Evolutionary conservation across 1,139 yeast genomes (phyloP).

Genomic region (Saccharomyces hybrid): DNA sequence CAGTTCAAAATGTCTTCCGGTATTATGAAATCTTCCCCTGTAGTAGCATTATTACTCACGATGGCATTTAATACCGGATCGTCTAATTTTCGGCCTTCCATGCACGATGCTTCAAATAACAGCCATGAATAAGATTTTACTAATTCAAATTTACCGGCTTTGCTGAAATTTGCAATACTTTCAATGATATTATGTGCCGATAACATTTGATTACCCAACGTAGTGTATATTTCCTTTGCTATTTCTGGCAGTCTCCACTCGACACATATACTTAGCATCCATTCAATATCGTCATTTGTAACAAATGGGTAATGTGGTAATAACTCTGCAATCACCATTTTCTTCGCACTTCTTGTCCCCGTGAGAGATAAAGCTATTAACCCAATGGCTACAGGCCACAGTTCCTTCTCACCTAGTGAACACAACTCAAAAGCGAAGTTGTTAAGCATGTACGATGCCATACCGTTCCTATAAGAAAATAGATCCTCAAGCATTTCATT

Average conservation of each 20-base stretch:
- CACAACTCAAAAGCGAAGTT: slow-evolving; percentile 47
- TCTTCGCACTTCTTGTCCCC: slow-evolving; percentile 32
- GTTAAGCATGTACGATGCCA: slow-evolving; percentile 55
- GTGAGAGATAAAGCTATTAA: slow-evolving; percentile 36
- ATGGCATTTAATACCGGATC: slow-evolving; percentile 51
- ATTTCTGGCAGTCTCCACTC: slow-evolving; percentile 45
- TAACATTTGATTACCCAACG: slow-evolving; percentile 29
- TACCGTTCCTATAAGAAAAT: slow-evolving; percentile 36
- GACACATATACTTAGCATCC: slow-evolving; percentile 60
- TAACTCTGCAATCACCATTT: slow-evolving; percentile 44
- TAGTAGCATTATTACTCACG: slow-evolving; percentile 34
- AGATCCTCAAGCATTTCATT: slow-evolving; percentile 24
- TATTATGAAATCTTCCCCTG: slow-evolving; percentile 10
- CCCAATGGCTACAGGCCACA: slow-evolving; percentile 67
- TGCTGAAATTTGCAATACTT: slow-evolving; percentile 60
- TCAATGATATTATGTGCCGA: slow-evolving; percentile 40
- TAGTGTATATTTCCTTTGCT: slow-evolving; percentile 44
- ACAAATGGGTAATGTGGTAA: slow-evolving; percentile 55
- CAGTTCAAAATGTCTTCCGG: slow-evolving; percentile 25
- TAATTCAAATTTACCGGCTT: slow-evolving; percentile 48
- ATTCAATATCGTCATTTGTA: slow-evolving; percentile 70
- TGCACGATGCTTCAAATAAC: slow-evolving; percentile 53
- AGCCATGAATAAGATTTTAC: slow-evolving; percentile 41
- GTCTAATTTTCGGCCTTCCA: slow-evolving; percentile 46
- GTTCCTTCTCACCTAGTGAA: slow-evolving; percentile 34